A percentile compares a stretch with the other conserved stretches of the same genome.
Conservation (phyloP, 2,329 filamentous ascomycete genomes). For the Metarhizium humberi region DNA sequence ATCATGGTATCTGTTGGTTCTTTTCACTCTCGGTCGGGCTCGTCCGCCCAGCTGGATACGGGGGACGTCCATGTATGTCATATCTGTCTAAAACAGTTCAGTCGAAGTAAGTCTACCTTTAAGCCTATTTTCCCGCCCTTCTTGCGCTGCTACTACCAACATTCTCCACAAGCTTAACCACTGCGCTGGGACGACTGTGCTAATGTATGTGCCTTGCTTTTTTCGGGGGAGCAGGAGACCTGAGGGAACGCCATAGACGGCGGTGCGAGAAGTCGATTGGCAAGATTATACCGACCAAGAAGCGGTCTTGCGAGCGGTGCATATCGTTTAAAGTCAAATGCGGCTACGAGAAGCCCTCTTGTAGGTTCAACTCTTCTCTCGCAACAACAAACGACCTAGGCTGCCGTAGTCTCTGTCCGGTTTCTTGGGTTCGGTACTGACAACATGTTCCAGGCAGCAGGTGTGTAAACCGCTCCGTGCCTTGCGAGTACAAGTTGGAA, state of each 20-base stretch:
- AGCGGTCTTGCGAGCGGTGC: conserved; percentile 8
- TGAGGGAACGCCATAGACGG: conserved; percentile 6
- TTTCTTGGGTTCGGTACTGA: not conserved
- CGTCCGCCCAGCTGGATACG: conserved; percentile 1
- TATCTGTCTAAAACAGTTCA: conserved; percentile 8
- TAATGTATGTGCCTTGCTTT: not conserved
- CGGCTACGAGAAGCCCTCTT: conserved; percentile 7
- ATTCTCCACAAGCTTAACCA: not conserved
- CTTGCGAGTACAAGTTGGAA: conserved; percentile 7
- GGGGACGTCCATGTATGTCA: conserved; percentile 7
- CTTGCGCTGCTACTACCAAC: not conserved
- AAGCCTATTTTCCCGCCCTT: not conserved
- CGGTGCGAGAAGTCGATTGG: conserved; percentile 8
- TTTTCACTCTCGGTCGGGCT: conserved; percentile 3
- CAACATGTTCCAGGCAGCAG: conserved; percentile 2
- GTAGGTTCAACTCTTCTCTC: not conserved
- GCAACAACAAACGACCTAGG: too few species aligned
- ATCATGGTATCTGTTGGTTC: conserved; percentile 3
- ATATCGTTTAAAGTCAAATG: conserved; percentile 9
- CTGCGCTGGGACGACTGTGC: not conserved
- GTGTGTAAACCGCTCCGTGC: conserved; percentile 6
- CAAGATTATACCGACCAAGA: conserved; percentile 8
- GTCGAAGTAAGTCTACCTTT: conserved; percentile 4
- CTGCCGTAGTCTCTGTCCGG: not conserved
- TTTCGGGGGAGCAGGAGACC: conserved; percentile 3